Evolutionary conservation across 257 asterid genomes (phyloP).

Genomic region (Marsdenia floribunda): DNA sequence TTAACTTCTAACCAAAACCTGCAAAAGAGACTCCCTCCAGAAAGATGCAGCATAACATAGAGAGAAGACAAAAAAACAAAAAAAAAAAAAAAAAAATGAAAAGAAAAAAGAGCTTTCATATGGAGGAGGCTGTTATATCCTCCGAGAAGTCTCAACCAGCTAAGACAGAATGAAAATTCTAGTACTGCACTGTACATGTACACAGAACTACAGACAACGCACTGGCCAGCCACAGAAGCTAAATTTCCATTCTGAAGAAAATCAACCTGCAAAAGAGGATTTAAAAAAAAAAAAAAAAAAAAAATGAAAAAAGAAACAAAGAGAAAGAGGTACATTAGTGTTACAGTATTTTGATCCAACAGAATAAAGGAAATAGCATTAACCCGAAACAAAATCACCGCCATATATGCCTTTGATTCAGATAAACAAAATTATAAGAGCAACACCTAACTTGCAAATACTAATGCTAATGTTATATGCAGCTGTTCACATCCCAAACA

Average conservation of each 20-base stretch:
- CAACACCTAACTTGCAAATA: not conserved
- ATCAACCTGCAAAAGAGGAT: slow-evolving; percentile 12
- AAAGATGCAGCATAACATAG: too few species aligned
- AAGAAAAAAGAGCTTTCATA: too few species aligned
- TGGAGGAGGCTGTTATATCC: too few species aligned
- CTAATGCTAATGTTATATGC: not conserved
- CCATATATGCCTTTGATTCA: not conserved
- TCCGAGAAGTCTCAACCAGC: not conserved
- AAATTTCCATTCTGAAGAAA: not conserved
- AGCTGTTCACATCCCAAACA: not conserved
- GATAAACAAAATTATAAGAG: not conserved
- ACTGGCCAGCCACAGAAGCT: not conserved
- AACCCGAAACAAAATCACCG: not conserved
- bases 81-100: too few species aligned
- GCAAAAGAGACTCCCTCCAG: not conserved
- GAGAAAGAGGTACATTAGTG: not conserved
- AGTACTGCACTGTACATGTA: not conserved
- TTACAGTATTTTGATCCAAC: not conserved
- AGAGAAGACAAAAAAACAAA: too few species aligned
- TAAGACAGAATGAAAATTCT: not conserved
- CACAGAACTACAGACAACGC: not conserved
- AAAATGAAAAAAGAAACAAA: too few species aligned
- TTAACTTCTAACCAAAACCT: not conserved
- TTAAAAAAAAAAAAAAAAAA: not conserved
- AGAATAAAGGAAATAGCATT: not conserved